phyloP scores from a whole-genome alignment of 495 filamentous ascomycete species.

The Margaritispora aquatica region DNA sequence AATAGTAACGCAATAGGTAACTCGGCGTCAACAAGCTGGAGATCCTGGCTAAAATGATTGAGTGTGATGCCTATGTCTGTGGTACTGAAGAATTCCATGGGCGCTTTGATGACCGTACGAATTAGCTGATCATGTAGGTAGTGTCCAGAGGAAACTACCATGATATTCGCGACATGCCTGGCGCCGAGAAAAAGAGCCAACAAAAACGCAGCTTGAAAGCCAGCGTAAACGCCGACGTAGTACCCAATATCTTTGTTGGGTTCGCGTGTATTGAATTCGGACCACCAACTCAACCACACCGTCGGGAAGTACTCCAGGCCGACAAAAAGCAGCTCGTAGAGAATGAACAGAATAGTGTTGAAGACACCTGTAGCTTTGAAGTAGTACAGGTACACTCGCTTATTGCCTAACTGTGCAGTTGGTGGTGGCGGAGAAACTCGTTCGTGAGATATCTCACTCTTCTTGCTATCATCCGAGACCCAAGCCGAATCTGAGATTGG shows the following conservation, averaged over 20 bases:
- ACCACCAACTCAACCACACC: background rate
- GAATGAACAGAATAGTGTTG: background rate
- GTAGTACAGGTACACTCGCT: background rate
- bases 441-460: slow-evolving; percentile 9
- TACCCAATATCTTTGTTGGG: background rate
- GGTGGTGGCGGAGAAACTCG: too few relatives aligned
- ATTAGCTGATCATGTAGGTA: slow-evolving; percentile 18
- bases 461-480: background rate
- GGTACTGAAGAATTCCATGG: slow-evolving; percentile 22
- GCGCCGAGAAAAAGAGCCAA: background rate
- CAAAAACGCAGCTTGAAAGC: background rate
- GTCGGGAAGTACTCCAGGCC: background rate
- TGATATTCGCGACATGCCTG: background rate
- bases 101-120: slow-evolving; percentile 17
- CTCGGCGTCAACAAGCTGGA: slow-evolving; percentile 24
- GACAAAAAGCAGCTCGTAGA: background rate
- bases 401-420: background rate
- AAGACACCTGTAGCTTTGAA: background rate
- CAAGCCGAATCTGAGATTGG: background rate
- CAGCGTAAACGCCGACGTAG: background rate
- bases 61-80: slow-evolving; percentile 20
- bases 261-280: background rate
- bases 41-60: slow-evolving; percentile 13
- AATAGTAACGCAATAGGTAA: slow-evolving; percentile 10
- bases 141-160: background rate